Conservation (phyloP, 306 rosid species). For the Lathyrus tuberosus region DNA sequence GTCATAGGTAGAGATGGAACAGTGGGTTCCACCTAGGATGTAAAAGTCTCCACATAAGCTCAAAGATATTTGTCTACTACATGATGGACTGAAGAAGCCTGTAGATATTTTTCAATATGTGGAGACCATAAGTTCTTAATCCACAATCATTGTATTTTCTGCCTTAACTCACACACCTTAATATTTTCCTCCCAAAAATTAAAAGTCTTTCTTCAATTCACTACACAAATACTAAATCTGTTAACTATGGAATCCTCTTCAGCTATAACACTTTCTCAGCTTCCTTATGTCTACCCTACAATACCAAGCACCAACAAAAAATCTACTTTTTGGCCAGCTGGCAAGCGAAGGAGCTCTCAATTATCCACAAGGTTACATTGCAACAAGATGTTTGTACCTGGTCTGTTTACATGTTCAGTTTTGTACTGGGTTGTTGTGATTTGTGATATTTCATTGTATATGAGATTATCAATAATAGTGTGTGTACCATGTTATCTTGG, state of each 20-base stretch:
- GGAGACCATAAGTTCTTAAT: slow-evolving; percentile 30
- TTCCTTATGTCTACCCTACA: slow-evolving; percentile 56
- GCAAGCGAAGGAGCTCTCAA: slow-evolving; percentile 48
- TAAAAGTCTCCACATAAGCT: slow-evolving; percentile 18
- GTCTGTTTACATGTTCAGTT: slow-evolving; percentile 52
- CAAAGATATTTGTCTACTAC: slow-evolving; percentile 45
- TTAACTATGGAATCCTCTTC: slow-evolving; percentile 68
- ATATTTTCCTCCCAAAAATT: background rate
- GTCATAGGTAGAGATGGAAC: background rate
- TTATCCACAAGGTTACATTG: slow-evolving; percentile 58
- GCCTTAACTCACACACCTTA: background rate
- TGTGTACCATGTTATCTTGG: background rate
- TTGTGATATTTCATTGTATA: background rate
- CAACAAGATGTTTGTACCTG: slow-evolving; percentile 90
- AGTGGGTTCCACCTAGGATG: slow-evolving; percentile 42
- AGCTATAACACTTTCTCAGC: slow-evolving; percentile 52
- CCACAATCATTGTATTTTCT: slow-evolving; percentile 8
- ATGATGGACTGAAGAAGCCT: slow-evolving; percentile 15
- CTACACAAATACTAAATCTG: background rate
- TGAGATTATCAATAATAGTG: background rate
- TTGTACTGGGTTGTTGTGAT: background rate
- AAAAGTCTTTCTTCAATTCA: slow-evolving; percentile 22
- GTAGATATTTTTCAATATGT: slow-evolving; percentile 45
- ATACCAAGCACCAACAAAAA: slow-evolving; percentile 44
- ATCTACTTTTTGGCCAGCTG: slow-evolving; percentile 45